Conservation (phyloP, 768 basidiomycete genomes). For the Trichaptum fuscoviolaceum region DNA sequence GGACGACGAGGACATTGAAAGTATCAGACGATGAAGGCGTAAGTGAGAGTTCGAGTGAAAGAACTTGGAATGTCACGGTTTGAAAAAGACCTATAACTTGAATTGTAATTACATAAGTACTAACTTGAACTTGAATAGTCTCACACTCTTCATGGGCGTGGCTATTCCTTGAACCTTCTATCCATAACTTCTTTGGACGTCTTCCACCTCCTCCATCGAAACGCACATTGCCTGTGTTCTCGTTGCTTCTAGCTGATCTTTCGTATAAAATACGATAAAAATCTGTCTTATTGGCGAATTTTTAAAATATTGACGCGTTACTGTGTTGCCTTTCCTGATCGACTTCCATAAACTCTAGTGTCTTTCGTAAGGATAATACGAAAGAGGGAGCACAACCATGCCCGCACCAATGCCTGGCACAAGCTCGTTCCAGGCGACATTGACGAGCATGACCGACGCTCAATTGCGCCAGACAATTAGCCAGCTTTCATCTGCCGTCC, state of each 20-base stretch:
- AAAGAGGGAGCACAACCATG: neutral
- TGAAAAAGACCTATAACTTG: too few species aligned
- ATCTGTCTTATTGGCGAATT: neutral
- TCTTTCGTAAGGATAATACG: neutral
- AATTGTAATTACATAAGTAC: too few species aligned
- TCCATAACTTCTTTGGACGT: neutral
- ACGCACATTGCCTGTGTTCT: neutral
- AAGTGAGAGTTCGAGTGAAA: neutral
- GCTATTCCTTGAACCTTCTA: neutral
- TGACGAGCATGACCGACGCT: constrained; percentile 49
- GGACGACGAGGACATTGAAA: neutral
- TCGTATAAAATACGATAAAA: neutral
- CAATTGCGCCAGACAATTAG: constrained; percentile 61
- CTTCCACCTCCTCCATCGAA: neutral
- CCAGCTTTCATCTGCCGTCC: constrained; percentile 39
- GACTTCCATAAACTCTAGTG: neutral
- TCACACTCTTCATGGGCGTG: neutral
- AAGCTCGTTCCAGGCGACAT: constrained; percentile 17
- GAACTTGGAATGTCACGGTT: too few species aligned
- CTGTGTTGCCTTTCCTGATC: neutral
- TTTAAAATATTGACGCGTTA: neutral
- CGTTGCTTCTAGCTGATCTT: neutral
- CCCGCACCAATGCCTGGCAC: neutral
- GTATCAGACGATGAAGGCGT: neutral
- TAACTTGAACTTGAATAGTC: too few species aligned